Evolutionary conservation across 2,329 filamentous ascomycete species (phyloP), one percentile per base, ranked within the genome.

Genomic region (Venturia nashicola): DNA sequence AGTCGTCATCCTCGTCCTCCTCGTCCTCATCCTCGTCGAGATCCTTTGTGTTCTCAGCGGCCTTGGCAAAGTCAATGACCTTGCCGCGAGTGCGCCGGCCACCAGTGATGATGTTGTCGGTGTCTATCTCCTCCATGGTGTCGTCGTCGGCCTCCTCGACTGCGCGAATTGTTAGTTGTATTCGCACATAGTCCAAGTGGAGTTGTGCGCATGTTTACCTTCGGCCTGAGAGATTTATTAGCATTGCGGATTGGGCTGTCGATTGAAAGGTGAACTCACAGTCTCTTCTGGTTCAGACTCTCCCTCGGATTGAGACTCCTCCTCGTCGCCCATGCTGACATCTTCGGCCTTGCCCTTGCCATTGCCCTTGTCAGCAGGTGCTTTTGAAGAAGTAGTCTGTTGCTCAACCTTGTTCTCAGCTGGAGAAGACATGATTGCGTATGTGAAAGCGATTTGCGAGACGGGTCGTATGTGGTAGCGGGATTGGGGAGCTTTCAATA

Each of bases 41-140:
- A n/a, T 81, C 84, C 59, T 84, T 85, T 70, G 89, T 83, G 76
- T 96, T 86, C 76, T 89, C 82, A 34, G 90, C 91, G 23, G 92
- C 92, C 80, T 96, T 91, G 71, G 89, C 88, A 78, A 90, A 97
- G 82, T 97, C 90, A 74, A 97, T 97, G 72, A 86, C 83, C 76
- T 90, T 90, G 73, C 92, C 92, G 72, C 93, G 93, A 67, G 93
- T 97, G 76, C 94, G 93, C 71, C 87, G 85, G 67, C 87, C 87
- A 68, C 82, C 83, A 65, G 79, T 75, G 73, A 97, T 86, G 75
- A 97, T 96, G 83, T 97, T 97, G 75, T 84, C 84, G 65, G 84
- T 80, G 74, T 96, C 90, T 75, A 99, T 97, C 78, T 93, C 92
- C 74, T 95, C 90, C 82, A 96, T 84, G 76, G 89, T 88, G 72